Evolutionary conservation across 805 yeast species (phyloP).

Genomic region (Nakazawaea sp.): DNA sequence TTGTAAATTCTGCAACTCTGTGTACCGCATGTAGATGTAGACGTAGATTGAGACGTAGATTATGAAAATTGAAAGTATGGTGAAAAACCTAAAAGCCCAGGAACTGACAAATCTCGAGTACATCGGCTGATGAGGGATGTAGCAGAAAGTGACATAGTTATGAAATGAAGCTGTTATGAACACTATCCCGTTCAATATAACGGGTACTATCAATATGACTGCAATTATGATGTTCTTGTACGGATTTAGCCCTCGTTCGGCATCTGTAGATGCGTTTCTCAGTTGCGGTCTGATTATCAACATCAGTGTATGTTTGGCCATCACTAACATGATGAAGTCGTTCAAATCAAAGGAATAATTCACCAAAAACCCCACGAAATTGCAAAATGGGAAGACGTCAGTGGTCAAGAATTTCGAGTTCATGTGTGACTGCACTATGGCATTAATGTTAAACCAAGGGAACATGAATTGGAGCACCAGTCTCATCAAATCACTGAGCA

Average conservation of each 20-base stretch:
- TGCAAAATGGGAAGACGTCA: slow-evolving; percentile 33
- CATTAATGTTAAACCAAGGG: slow-evolving; percentile 3
- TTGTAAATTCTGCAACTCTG: slow-evolving; percentile 30
- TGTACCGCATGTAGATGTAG: slow-evolving; percentile 60
- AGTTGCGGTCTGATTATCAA: slow-evolving; percentile 35
- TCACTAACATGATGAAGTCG: slow-evolving; percentile 71
- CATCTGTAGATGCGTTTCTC: no score
- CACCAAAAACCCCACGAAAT: slow-evolving; percentile 73
- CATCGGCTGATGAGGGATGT: slow-evolving; percentile 59
- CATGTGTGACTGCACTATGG: neutral
- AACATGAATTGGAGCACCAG: neutral
- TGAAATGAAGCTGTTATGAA: slow-evolving; percentile 55
- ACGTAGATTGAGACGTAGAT: slow-evolving; percentile 67
- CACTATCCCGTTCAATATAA: slow-evolving; percentile 66
- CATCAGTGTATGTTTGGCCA: slow-evolving; percentile 76
- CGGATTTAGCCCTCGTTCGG: slow-evolving; percentile 70
- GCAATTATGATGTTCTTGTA: slow-evolving; percentile 52
- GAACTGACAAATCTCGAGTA: slow-evolving; percentile 70
- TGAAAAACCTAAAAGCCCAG: slow-evolving; percentile 74
- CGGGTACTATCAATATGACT: slow-evolving; percentile 51
- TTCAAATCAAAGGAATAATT: slow-evolving; percentile 78
- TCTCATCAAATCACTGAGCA: slow-evolving; percentile 2
- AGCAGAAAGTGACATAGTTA: slow-evolving; percentile 69
- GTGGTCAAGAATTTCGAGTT: neutral
- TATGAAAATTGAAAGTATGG: slow-evolving; percentile 51